These are phyloP conservation scores for Naganishia onofrii DNA, from an alignment of 768 basidiomycete genomes.

Conservation along the genomic window DNA sequence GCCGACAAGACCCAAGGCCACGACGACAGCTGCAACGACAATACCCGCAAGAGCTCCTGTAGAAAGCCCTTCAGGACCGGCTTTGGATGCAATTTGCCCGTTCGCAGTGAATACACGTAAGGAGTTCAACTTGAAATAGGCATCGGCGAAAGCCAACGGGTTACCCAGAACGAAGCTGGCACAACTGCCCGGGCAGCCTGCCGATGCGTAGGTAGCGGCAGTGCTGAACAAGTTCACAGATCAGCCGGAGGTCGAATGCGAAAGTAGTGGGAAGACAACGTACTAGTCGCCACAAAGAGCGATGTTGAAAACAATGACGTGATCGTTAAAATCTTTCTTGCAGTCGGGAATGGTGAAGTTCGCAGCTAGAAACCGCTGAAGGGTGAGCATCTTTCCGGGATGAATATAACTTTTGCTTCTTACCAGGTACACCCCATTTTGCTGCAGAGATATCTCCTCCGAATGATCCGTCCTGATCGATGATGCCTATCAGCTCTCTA, in stretches of 20 bases:
- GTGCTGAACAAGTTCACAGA: constrained; percentile 34
- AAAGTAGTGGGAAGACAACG: constrained; percentile 56
- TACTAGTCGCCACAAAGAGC: constrained; percentile 49
- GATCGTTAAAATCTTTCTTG: constrained; percentile 45
- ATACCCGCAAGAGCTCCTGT: constrained; percentile 43
- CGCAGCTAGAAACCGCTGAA: constrained; percentile 28
- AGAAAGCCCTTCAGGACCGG: constrained; percentile 27
- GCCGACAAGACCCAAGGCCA: constrained; percentile 26
- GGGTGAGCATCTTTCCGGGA: no score
- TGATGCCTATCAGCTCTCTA: no score
- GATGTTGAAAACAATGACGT: constrained; percentile 59
- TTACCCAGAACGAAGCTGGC: constrained; percentile 64
- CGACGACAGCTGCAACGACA: constrained; percentile 37
- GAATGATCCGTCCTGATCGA: constrained; percentile 45
- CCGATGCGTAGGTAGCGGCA: constrained; percentile 37
- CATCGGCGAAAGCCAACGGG: constrained; percentile 61
- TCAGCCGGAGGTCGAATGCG: constrained; percentile 55
- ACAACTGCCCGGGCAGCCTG: constrained; percentile 43
- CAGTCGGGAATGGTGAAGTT: constrained; percentile 48
- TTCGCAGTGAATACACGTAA: constrained; percentile 59
- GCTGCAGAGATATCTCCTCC: constrained; percentile 11
- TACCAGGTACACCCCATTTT: constrained; percentile 20
- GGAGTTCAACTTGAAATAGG: constrained; percentile 69
- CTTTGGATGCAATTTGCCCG: constrained; percentile 35
- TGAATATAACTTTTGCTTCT: no score